Evolutionary conservation across 345 rosid genomes (phyloP).

Genomic region (Linum trigynum): DNA sequence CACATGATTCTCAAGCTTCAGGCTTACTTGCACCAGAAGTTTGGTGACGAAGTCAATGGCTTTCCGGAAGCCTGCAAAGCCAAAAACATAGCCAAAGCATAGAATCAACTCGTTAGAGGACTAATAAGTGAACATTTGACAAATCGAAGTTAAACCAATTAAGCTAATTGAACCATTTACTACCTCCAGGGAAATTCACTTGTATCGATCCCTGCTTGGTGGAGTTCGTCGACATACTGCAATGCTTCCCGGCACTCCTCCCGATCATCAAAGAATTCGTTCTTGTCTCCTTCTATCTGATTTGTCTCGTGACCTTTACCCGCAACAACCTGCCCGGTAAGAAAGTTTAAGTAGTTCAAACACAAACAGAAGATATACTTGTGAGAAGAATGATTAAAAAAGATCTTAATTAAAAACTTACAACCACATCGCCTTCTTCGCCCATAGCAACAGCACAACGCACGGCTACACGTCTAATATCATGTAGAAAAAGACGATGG

Average conservation of each 20-base stretch:
- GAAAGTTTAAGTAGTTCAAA: constrained; percentile 11
- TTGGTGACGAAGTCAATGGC: constrained; percentile 38
- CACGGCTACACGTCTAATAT: constrained; percentile 82
- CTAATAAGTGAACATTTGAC: not conserved
- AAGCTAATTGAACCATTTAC: constrained; percentile 12
- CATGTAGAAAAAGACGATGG: constrained; percentile 80
- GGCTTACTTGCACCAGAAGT: not conserved
- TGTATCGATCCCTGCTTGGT: constrained; percentile 93
- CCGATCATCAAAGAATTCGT: constrained; percentile 76
- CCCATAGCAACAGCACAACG: constrained; percentile 97
- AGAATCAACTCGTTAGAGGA: not conserved
- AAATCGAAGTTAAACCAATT: not conserved
- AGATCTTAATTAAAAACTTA: constrained; percentile 35
- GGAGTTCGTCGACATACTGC: constrained; percentile 91
- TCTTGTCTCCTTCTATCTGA: constrained; percentile 78
- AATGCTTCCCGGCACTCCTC: constrained; percentile 91
- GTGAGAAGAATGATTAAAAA: not conserved
- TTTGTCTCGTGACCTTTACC: constrained; percentile 89
- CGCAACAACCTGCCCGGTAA: constrained; percentile 54
- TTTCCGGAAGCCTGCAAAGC: constrained; percentile 73
- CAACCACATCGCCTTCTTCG: constrained; percentile 96
- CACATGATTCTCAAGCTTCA: not conserved
- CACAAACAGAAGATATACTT: not conserved
- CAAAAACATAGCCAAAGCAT: constrained; percentile 11
- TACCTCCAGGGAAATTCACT: constrained; percentile 99